Evolutionary conservation across 306 rosid genomes (phyloP), one percentile per base, ranked within the genome.

Genomic region (Macrotyloma uniflorum): DNA sequence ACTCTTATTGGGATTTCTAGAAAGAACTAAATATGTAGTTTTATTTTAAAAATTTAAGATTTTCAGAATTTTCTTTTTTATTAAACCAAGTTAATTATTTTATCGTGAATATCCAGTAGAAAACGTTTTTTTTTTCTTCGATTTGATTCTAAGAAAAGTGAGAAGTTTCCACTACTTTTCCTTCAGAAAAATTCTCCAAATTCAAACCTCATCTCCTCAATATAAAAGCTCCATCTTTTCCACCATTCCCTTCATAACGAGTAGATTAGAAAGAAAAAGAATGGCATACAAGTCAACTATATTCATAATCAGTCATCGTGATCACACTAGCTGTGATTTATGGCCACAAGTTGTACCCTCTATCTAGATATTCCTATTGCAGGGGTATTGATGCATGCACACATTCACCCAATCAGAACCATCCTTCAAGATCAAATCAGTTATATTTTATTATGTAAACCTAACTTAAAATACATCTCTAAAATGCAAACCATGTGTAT

Each of bases 141-240:
- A 26, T 45, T 8, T 1, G n/a, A 36, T 36, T 47, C 13, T 6
- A 32, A 10, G 5, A 32, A 70, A 33, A 28, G 18, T n/a, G 18
- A 71, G 47, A 71, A 70, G 63, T 16, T 69, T 69, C 11, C 26
- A 16, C 14, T 42, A 46, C 2, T 28, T 47, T 69, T 69, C 75
- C 59, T 70, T 43, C 38, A 1, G 57, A 67, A 1, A 67, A 43
- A 42, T 38, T 42, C 54, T 32, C 40, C 9, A 35, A 35, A n/a
- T 14, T 62, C 70, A 61, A 62, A 33, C 50, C 51, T 19, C 0
- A 18, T 16, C 28, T 18, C 51, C 20, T 40, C 24, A 15, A 68
- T 45, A 8, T 14, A 42, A 66, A 66, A 38, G 53, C 35, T 23
- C 54, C 72, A 68, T 16, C 40, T 24, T 42, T 67, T 18, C 16